Conservation (phyloP, 179 eudicot genomes). For the Nepenthes alata region DNA sequence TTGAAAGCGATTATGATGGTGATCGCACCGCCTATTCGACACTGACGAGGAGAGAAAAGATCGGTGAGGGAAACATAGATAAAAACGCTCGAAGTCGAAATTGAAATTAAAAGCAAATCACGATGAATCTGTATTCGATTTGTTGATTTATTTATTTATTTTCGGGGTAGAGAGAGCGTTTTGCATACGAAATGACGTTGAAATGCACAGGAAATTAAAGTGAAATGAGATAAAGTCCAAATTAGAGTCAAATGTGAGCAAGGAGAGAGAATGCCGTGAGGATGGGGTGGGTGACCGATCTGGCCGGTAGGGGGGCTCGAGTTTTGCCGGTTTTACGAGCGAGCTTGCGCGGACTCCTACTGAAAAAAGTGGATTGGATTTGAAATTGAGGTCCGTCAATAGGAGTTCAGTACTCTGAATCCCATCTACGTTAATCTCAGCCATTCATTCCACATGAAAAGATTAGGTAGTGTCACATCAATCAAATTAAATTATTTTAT, state of each 20-base stretch:
- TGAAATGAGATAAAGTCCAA: slow-evolving; percentile 9
- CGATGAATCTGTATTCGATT: slow-evolving; percentile 9
- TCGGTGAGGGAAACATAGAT: slow-evolving; percentile 5
- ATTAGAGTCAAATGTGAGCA: slow-evolving; percentile 6
- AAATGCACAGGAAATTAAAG: slow-evolving; percentile 20
- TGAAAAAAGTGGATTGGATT: neutral
- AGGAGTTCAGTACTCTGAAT: neutral
- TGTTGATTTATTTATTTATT: neutral
- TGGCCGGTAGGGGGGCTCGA: neutral
- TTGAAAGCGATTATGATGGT: neutral
- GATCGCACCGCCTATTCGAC: neutral
- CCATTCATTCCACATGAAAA: too few species aligned
- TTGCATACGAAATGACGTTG: slow-evolving; percentile 12
- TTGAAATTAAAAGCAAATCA: slow-evolving; percentile 13
- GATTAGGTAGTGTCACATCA: too few species aligned
- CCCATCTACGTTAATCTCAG: too few species aligned
- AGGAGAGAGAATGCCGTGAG: neutral
- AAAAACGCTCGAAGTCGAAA: slow-evolving; percentile 11
- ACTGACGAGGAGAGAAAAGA: neutral
- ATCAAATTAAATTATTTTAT: too few species aligned
- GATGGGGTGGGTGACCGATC: neutral
- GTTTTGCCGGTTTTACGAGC: neutral
- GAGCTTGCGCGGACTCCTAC: neutral
- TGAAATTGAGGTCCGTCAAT: neutral
- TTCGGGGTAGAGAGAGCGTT: neutral